Base-by-base conservation (phyloP, 1,284 basidiomycete genomes). In the Pseudozyma flocculosa region DNA sequence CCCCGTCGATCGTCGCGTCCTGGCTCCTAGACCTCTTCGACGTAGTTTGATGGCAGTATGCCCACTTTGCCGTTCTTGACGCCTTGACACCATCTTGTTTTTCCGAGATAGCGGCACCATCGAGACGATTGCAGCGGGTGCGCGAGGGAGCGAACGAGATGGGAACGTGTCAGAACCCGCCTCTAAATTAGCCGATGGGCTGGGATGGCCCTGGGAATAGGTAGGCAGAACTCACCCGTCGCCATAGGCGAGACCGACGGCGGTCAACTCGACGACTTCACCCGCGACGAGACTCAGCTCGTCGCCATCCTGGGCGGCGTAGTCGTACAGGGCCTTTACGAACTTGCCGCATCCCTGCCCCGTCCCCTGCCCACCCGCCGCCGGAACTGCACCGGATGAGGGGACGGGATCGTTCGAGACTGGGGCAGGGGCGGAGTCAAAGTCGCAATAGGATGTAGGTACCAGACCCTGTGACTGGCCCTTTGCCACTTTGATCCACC, bases 11-110 rank as follows among this genome's bases (percentile, higher is more conserved):
- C 26, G 26, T 29, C 26, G 11, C n/a, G n/a, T n/a, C n/a, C n/a
- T n/a, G n/a, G n/a, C n/a, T n/a, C n/a, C 32, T 34, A 34, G 32
- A 39, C 22, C 9, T 40, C 15, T 38, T 67, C 55, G 14, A 67
- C 64, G 24, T 70, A 68, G 19, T 64, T 64, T 9, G 60, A 57
- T 4, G 68, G 64, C 8, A 70, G 50, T 47, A 70, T 63, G 17
- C 54, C 68, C 15, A 21, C 43, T 23, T 48, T 52, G 3, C 63
- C 61, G 3, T 40, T 47, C 26, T 67, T 58, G 45, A 61, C 47
- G 18, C 55, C 68, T 47, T 70, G 54, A 36, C 57, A 61, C 65
- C 61, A 63, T 14, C 55, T 54, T 21, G 19, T n/a, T 23, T 9
- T 7, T 29, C 29, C 29, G 29, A 29, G 7, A 5, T 5, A 7